Percentiles rank a stretch among this genome's conserved stretches.
Evolutionary conservation across 2,329 filamentous ascomycete genomes (phyloP).

Genomic region (Xylaria sp.): DNA sequence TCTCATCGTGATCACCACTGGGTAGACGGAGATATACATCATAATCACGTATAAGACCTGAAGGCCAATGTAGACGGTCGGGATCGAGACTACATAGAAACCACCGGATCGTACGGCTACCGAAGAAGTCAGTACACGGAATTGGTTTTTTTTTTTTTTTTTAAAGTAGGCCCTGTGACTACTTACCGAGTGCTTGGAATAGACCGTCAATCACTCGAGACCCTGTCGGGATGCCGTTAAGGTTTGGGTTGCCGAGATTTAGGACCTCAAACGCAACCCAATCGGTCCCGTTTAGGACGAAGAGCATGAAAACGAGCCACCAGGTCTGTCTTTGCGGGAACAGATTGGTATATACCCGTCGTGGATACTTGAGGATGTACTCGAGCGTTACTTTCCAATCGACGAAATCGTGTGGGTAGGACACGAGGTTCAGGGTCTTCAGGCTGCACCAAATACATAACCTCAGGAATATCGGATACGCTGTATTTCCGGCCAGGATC

Average conservation of each 20-base stretch:
- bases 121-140: constrained; percentile 19
- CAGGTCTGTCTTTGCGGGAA: constrained; percentile 69
- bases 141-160: neutral
- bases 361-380: constrained; percentile 61
- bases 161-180: neutral
- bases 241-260: constrained; percentile 64
- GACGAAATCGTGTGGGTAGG: constrained; percentile 43
- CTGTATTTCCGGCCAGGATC: constrained; percentile 69
- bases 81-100: constrained; percentile 68
- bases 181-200: constrained; percentile 64
- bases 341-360: constrained; percentile 66
- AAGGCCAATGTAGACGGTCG: constrained; percentile 54
- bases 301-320: constrained; percentile 67
- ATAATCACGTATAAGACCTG: constrained; percentile 56
- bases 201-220: constrained; percentile 67
- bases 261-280: constrained; percentile 71
- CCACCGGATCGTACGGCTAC: constrained; percentile 67
- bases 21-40: constrained; percentile 57
- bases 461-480: constrained; percentile 68
- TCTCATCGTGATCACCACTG: constrained; percentile 56
- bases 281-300: constrained; percentile 65
- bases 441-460: constrained; percentile 61
- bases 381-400: constrained; percentile 56
- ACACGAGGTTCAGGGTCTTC: constrained; percentile 48
- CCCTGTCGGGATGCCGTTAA: constrained; percentile 57